Percentiles rank a stretch among this genome's conserved stretches.
phyloP scores from a whole-genome alignment of 1,139 yeast genomes.

The Casaregolazyma lundiana region DNA sequence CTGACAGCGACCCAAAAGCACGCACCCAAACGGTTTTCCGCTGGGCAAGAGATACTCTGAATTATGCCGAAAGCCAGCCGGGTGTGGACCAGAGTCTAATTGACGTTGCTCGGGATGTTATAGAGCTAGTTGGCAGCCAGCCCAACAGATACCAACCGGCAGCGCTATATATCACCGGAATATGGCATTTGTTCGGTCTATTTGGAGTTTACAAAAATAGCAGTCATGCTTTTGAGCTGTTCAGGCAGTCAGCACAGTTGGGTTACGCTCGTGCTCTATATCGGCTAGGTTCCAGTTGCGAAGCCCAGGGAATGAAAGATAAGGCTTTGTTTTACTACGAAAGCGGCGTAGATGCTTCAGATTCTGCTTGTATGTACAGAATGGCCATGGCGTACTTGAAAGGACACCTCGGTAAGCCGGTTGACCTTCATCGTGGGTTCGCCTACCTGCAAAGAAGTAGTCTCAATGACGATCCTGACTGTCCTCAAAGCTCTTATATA shows the following conservation, averaged over 20 bases:
- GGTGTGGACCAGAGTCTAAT: constrained; percentile 26
- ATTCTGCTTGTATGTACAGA: constrained; percentile 35
- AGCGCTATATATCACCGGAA: constrained; percentile 30
- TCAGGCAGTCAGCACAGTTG: constrained; percentile 29
- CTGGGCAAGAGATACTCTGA: constrained; percentile 35
- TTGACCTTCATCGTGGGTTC: constrained; percentile 28
- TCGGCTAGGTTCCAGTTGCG: constrained; percentile 34
- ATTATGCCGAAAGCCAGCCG: constrained; percentile 29
- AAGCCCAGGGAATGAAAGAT: constrained; percentile 27
- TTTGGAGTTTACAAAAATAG: constrained; percentile 21
- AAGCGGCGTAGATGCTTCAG: constrained; percentile 32
- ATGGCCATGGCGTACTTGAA: constrained; percentile 35
- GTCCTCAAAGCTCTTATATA: constrained; percentile 37
- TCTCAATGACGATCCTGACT: constrained; percentile 34
- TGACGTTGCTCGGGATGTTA: constrained; percentile 27
- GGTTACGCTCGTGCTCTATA: constrained; percentile 35
- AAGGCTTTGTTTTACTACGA: constrained; percentile 31
- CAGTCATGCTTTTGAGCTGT: constrained; percentile 27
- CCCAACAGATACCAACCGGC: constrained; percentile 26
- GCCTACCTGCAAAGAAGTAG: constrained; percentile 30
- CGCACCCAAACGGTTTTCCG: constrained; percentile 21
- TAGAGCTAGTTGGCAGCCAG: constrained; percentile 22
- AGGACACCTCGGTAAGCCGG: constrained; percentile 31
- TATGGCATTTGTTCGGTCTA: constrained; percentile 31
- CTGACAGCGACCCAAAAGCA: constrained; percentile 4